A percentile compares a stretch with the other conserved stretches of the same genome.
These are phyloP conservation scores for Golubevia pallescens DNA, from an alignment of 1,284 basidiomycete species.

Conservation along the genomic window DNA sequence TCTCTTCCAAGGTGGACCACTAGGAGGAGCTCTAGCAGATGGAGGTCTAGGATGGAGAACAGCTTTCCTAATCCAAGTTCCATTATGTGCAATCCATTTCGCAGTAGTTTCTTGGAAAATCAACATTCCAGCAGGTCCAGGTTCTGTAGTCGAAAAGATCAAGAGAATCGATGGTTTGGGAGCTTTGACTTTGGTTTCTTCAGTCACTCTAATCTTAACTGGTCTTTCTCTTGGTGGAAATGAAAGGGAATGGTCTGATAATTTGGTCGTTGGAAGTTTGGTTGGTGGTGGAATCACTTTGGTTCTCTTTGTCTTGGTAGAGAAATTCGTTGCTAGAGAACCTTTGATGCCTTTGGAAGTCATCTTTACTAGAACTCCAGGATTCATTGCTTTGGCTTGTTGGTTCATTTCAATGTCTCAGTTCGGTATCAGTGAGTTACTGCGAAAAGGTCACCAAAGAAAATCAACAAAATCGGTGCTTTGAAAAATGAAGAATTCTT, in stretches of 20 bases:
- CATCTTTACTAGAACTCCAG: conserved; percentile 64
- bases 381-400: conserved; percentile 64
- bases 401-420: conserved; percentile 65
- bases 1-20: conserved; percentile 21
- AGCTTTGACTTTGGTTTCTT: conserved; percentile 62
- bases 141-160: conserved; percentile 64
- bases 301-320: conserved; percentile 67
- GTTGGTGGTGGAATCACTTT: conserved; percentile 21
- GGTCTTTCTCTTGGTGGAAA: conserved; percentile 63
- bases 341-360: conserved; percentile 64
- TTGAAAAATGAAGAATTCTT: background rate
- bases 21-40: conserved; percentile 50
- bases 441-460: too few relatives aligned
- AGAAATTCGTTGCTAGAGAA: conserved; percentile 66
- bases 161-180: conserved; percentile 65
- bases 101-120: conserved; percentile 64
- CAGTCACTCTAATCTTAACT: conserved; percentile 60
- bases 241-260: conserved; percentile 49
- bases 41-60: conserved; percentile 51
- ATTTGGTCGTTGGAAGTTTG: conserved; percentile 41
- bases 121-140: conserved; percentile 64
- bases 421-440: conserved; percentile 48
- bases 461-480: too few relatives aligned
- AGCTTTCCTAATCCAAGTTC: conserved; percentile 64
- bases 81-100: conserved; percentile 64